Evolutionary conservation across 163 green algal genomes (phyloP).

Genomic region (Chlorella variabilis): DNA sequence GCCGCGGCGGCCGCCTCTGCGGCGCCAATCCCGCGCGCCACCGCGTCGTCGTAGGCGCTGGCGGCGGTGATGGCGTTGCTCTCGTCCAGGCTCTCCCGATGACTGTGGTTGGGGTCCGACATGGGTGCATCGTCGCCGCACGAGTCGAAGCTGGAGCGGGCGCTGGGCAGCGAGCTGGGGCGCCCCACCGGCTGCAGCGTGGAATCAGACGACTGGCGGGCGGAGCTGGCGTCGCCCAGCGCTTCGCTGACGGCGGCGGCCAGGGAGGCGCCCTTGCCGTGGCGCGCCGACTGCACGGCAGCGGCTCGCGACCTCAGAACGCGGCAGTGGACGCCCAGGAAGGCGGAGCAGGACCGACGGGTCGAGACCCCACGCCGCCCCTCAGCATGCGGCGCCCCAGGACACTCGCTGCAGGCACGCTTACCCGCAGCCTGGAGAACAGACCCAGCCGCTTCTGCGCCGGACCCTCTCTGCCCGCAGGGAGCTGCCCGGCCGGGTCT

Average conservation of each 20-base stretch:
- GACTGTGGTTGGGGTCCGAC: constrained; percentile 3
- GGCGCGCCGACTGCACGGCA: background rate
- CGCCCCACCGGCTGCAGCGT: constrained; percentile 10
- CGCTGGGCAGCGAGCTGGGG: constrained; percentile 17
- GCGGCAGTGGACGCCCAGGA: background rate
- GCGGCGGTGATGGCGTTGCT: background rate
- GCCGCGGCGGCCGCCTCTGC: background rate
- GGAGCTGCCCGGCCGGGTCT: no score
- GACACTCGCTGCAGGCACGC: background rate
- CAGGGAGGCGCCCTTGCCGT: background rate
- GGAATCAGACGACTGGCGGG: background rate
- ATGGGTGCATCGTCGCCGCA: background rate
- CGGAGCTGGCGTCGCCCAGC: background rate
- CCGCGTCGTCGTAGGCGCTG: background rate
- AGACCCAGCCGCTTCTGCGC: no score
- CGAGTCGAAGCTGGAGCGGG: constrained; percentile 22
- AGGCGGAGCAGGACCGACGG: background rate
- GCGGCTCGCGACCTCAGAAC: no score
- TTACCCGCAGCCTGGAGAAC: no score
- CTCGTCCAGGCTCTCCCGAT: constrained; percentile 10
- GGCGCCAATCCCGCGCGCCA: background rate
- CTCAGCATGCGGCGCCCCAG: no score
- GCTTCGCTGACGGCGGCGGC: no score
- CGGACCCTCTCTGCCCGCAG: background rate
- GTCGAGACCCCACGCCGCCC: no score